A percentile compares a stretch with the other conserved stretches of the same genome.
phyloP scores from a whole-genome alignment of 177 flowering plant genomes.

The Vitis hybrid region DNA sequence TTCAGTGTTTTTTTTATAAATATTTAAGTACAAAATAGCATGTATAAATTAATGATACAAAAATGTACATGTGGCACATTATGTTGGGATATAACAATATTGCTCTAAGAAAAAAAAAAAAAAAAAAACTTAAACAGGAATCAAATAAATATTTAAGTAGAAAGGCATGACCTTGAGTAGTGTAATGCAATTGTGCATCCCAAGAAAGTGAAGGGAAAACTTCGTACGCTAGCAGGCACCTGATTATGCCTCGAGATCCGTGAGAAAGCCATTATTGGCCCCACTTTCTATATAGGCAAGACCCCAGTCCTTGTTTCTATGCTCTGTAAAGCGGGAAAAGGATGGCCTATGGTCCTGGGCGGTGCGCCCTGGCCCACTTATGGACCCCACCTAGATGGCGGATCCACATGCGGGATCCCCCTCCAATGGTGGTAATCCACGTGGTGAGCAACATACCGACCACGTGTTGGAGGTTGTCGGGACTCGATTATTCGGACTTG shows the following conservation, averaged over 20 bases:
- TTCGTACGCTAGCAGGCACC: constrained; percentile 20
- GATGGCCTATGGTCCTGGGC: background rate
- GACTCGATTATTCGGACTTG: background rate
- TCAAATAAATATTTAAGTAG: too few species aligned
- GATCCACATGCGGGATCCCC: background rate
- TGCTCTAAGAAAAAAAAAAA: too few species aligned
- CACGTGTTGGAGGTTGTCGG: constrained; percentile 8
- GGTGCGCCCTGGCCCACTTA: constrained; percentile 9
- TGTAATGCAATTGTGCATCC: background rate
- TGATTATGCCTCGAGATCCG: constrained; percentile 5
- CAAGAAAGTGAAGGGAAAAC: background rate
- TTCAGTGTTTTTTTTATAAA: too few species aligned
- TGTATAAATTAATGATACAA: too few species aligned
- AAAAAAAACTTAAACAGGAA: too few species aligned
- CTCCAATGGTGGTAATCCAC: background rate
- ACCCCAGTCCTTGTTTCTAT: too few species aligned
- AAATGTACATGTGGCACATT: too few species aligned
- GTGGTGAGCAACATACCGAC: constrained; percentile 10
- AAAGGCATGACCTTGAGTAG: background rate
- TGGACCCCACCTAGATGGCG: background rate
- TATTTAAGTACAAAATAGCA: too few species aligned
- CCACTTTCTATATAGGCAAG: background rate
- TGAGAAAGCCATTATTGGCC: background rate
- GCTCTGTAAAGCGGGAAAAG: background rate
- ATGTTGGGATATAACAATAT: too few species aligned